Evolutionary conservation across 169 alveolate genomes (phyloP), one percentile per base, ranked within the genome.

Genomic region (Plasmodium gonderi): DNA sequence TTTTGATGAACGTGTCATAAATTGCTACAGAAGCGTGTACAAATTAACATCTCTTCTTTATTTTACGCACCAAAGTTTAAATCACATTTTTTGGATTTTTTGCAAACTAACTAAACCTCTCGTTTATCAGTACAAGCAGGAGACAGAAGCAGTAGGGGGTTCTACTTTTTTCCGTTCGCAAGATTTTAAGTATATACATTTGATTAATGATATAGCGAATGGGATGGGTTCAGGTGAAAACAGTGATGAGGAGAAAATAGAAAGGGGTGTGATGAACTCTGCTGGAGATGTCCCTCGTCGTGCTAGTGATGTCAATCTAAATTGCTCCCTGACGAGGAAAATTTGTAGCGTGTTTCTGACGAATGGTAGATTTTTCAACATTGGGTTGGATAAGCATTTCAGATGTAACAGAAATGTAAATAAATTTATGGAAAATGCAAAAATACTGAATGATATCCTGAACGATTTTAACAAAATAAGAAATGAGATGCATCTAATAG

Each of bases 381-480:
- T 82, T 5, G 92, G 92, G 1, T 47, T 82, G 6, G 79, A 82
- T 36, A 23, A 47, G 26, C 74, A 69, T 7, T 68, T 82, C 40
- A 42, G 26, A 14, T 26, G 40, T 23, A 17, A 29, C 38, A 36
- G 29, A 29, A 47, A 69, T 17, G 7, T 82, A 0, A 11, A 3
- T 3, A 82, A 69, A 69, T 82, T 69, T 47, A 17, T 82, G 8
- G 74, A 40, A 7, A 69, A 82, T 31, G 40, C 40, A 1, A 82
- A 69, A 82, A 82, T 82, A 9, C 20, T 68, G 51, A 82, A 75
- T 45, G 92, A 82, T 1, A 7, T 68, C 17, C 12, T 82, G 3
- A 67, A 69, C 7, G 92, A 82, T 54, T 75, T 82, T 31, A 69
- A 82, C 26, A 29, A 82, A 26, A 82, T 82, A 69, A 42, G 92